Evolutionary conservation across 2,329 filamentous ascomycete species (phyloP).

Genomic region (Diaporthe citriasiana): DNA sequence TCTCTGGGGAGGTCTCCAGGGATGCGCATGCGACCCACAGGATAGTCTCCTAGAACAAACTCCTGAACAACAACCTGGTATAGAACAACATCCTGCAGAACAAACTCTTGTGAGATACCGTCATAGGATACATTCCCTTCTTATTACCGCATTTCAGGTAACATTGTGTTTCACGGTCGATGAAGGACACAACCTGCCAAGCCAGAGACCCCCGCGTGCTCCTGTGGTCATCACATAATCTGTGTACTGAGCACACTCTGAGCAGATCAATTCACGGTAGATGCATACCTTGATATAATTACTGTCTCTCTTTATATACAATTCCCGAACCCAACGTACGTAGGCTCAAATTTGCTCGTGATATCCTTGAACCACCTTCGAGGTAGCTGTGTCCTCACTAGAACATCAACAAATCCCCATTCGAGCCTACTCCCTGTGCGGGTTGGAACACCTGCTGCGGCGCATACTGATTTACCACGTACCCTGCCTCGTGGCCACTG

Average conservation of each 20-base stretch:
- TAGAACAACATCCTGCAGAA: no score
- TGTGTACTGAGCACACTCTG: neutral
- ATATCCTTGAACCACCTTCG: neutral
- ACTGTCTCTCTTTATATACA: constrained; percentile 1
- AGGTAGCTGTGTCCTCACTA: constrained; percentile 51
- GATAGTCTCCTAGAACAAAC: no score
- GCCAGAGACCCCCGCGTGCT: neutral
- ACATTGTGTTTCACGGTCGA: neutral
- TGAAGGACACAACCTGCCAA: neutral
- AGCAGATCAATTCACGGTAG: neutral
- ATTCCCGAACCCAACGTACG: neutral
- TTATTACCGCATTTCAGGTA: no score
- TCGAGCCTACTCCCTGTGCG: constrained; percentile 72
- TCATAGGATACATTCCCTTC: no score
- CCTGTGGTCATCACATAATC: neutral
- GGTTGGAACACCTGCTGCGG: constrained; percentile 83
- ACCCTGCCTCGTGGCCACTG: constrained; percentile 66
- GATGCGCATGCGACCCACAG: no score
- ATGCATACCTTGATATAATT: neutral
- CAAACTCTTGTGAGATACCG: no score
- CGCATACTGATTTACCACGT: constrained; percentile 86
- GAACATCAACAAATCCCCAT: constrained; percentile 79
- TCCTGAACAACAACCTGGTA: no score
- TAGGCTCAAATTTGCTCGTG: neutral
- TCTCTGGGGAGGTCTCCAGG: no score